Evolutionary conservation across 768 basidiomycete species (phyloP), one percentile per base, ranked within the genome.

Genomic region (Rossbeevera mucosa): DNA sequence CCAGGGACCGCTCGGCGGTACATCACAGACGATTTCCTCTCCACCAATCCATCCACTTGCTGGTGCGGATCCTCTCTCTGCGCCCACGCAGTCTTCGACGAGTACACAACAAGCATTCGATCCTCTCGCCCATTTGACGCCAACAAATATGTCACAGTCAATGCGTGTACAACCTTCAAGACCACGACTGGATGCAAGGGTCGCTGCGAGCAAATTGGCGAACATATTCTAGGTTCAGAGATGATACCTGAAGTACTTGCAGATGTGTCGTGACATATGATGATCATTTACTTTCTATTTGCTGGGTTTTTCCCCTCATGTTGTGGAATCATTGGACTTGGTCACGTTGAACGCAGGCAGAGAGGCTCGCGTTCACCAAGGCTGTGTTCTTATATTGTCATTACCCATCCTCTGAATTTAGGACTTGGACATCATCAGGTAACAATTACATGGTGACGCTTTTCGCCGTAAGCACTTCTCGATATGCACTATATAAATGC

Each of bases 191-290:
- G 94, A 96, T 66, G 85, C 92, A 9, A 76, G 86, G 62, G 85
- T 91, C 63, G 90, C 90, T 13, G 91, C 90, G 18, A 89, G 89
- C 65, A 94, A 93, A 67, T 77, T 94, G 51, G 91, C 91, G 7
- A 94, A 93, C 64, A 87, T 90, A 85, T 89, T 91, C 65, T 91
- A 72, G 64, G 29, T 45, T n/a, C 16, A 42, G 29, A 50, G 42
- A 50, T 26, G 41, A n/a, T 5, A 14, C 16, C 30, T 41, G 31
- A 13, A 3, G 38, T 47, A 45, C 20, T 43, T 36, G 45, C 22
- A 20, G 45, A 43, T 48, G 44, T 51, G 50, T 48, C 16, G 21
- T 49, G 46, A 16, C 16, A 42, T 62, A 28, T 44, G 42, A 36
- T 40, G 51, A 42, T 25, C 41, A 46, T 46, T 58, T 29, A 22